These are phyloP conservation scores for Vinca major DNA, from an alignment of 305 asterid genomes.

Conservation along the genomic window DNA sequence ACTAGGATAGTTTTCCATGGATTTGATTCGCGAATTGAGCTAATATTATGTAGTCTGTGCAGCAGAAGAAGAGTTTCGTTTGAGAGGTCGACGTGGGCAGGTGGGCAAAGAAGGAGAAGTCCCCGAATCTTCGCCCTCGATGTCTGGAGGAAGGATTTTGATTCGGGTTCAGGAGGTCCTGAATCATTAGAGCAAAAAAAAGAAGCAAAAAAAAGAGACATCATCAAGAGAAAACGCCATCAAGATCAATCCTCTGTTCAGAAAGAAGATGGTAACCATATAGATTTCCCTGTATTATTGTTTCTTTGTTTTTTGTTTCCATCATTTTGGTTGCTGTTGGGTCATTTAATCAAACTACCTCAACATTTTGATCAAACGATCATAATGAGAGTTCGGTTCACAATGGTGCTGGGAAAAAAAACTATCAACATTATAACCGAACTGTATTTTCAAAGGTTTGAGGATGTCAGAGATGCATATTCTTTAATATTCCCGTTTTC, in stretches of 20 bases:
- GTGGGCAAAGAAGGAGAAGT: slow-evolving; percentile 39
- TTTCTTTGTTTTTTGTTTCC: too few relatives aligned
- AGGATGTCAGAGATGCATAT: neutral
- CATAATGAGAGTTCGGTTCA: too few relatives aligned
- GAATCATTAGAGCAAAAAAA: slow-evolving; percentile 1
- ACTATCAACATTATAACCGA: neutral
- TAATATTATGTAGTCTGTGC: neutral
- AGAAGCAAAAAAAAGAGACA: slow-evolving; percentile 10
- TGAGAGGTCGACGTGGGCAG: slow-evolving; percentile 15
- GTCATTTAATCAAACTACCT: too few relatives aligned
- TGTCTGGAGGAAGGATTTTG: slow-evolving; percentile 16
- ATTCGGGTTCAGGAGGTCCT: too few relatives aligned
- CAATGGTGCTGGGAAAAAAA: too few relatives aligned
- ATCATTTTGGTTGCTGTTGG: neutral
- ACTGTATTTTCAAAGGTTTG: neutral
- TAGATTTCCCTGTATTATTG: too few relatives aligned
- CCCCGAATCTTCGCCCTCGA: slow-evolving; percentile 44
- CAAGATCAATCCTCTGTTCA: slow-evolving; percentile 4
- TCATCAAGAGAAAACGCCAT: slow-evolving; percentile 33
- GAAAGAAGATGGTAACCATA: too few relatives aligned
- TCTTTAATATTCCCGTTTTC: neutral
- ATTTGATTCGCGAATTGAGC: neutral
- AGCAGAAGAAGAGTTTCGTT: neutral
- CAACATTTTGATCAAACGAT: too few relatives aligned
- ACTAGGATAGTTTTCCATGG: neutral